These are phyloP conservation scores for Xylaria intraflava DNA, from an alignment of 495 filamentous ascomycete species.

Conservation along the genomic window DNA sequence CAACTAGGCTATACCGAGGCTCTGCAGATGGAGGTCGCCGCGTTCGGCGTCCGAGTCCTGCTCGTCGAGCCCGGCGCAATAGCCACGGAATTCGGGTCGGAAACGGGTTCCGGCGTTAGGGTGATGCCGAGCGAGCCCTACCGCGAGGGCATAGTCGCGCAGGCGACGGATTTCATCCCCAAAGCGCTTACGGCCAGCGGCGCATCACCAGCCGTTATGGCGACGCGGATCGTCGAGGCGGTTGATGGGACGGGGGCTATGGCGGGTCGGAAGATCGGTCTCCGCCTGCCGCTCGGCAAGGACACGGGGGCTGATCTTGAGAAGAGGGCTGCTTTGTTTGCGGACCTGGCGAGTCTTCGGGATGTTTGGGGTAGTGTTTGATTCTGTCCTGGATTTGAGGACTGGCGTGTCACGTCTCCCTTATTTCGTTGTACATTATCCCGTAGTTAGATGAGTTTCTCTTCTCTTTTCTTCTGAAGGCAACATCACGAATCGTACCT, in stretches of 20 bases:
- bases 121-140: slow-evolving; percentile 12
- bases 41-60: slow-evolving; percentile 31
- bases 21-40: slow-evolving; percentile 28
- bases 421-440: no score
- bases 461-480: neutral
- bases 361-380: slow-evolving; percentile 18
- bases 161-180: neutral
- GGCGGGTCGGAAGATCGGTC: slow-evolving; percentile 7
- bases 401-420: no score
- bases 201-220: slow-evolving; percentile 20
- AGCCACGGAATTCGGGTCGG: slow-evolving; percentile 8
- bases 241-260: slow-evolving; percentile 18
- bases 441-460: neutral
- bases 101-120: slow-evolving; percentile 8
- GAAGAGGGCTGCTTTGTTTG: slow-evolving; percentile 7
- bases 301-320: slow-evolving; percentile 11
- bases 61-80: slow-evolving; percentile 32
- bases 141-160: slow-evolving; percentile 8
- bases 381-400: neutral
- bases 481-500: no score
- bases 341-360: slow-evolving; percentile 4
- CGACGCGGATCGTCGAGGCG: slow-evolving; percentile 36
- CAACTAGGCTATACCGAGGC: slow-evolving; percentile 20
- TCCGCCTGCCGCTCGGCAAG: slow-evolving; percentile 15
- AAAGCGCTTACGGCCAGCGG: neutral